Percentiles rank a stretch among this genome's conserved stretches.
phyloP scores from a whole-genome alignment of 352 stramenopile genomes.

The Phytopythium mirpurense region DNA sequence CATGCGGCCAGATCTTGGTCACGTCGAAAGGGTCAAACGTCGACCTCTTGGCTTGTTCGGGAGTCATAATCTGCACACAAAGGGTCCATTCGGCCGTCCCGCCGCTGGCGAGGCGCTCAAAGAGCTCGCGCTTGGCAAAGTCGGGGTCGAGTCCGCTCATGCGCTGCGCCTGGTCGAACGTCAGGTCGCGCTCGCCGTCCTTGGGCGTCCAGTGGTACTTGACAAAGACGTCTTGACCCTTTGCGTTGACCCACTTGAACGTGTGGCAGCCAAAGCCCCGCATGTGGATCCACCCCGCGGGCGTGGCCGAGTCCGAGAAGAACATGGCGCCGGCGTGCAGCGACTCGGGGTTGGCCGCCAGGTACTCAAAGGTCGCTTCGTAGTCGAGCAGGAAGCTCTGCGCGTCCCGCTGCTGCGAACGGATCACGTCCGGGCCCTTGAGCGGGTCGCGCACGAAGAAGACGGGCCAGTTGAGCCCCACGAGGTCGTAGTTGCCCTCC shows the following conservation, averaged over 20 bases:
- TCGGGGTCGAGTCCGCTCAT: conserved; percentile 65
- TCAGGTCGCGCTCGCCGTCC: conserved; percentile 77
- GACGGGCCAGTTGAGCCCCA: conserved; percentile 88
- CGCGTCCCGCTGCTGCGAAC: conserved; percentile 87
- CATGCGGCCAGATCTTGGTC: conserved; percentile 88
- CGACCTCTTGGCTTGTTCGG: conserved; percentile 45
- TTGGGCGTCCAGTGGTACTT: conserved; percentile 92
- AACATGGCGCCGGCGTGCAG: conserved; percentile 78
- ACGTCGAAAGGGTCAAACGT: conserved; percentile 85
- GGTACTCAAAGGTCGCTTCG: conserved; percentile 88
- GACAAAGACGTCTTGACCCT: conserved; percentile 63
- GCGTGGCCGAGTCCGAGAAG: conserved; percentile 83
- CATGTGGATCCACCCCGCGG: conserved; percentile 81
- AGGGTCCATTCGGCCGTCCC: conserved; percentile 74
- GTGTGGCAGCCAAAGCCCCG: conserved; percentile 89
- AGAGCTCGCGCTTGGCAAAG: conserved; percentile 85
- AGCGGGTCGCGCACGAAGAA: conserved; percentile 91
- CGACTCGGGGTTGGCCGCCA: conserved; percentile 76
- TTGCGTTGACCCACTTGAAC: conserved; percentile 76
- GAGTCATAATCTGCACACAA: conserved; percentile 87
- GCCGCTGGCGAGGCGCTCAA: conserved; percentile 67
- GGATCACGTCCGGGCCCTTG: conserved; percentile 88
- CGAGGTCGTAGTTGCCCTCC: conserved; percentile 89
- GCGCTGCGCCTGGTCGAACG: conserved; percentile 50
- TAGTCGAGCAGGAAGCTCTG: conserved; percentile 72